Evolutionary conservation across 208 protist species (phyloP).

Genomic region (Herpetomonas samuelpessoai): DNA sequence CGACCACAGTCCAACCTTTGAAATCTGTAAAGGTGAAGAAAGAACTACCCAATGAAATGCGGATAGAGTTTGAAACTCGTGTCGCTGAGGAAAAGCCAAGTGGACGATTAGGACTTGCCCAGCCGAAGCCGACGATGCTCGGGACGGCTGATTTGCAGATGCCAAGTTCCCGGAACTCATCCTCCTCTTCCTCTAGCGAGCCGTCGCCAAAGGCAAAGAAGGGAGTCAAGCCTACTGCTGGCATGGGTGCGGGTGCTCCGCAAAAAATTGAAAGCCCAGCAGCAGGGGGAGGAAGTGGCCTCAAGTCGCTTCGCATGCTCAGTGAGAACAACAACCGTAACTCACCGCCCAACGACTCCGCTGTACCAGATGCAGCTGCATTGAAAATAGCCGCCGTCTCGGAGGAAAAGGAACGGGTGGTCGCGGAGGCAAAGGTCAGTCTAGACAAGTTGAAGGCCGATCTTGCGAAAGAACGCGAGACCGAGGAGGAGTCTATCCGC

Average conservation of each 20-base stretch:
- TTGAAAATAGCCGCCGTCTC: no score
- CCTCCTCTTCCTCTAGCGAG: no score
- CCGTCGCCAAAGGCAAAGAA: conserved; percentile 15
- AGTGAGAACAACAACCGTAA: neutral
- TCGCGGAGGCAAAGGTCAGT: conserved; percentile 6
- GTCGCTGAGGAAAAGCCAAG: neutral
- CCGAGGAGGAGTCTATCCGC: conserved; percentile 9
- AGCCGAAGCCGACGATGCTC: neutral
- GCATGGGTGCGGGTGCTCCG: no score
- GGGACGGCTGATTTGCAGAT: no score
- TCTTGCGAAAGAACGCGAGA: conserved; percentile 15
- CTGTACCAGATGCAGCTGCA: neutral
- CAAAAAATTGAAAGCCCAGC: neutral
- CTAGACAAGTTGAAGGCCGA: conserved; percentile 15
- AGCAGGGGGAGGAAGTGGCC: neutral
- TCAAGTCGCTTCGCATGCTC: neutral
- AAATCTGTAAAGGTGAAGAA: conserved; percentile 34
- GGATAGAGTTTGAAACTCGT: neutral
- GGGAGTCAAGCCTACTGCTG: conserved; percentile 8
- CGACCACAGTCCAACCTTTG: conserved; percentile 17
- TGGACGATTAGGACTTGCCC: neutral
- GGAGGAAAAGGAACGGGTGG: conserved; percentile 6
- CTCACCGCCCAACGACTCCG: no score
- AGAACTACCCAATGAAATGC: conserved; percentile 25
- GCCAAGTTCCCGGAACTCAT: no score